Evolutionary conservation across 768 basidiomycete genomes (phyloP), one percentile per base, ranked within the genome.

Genomic region (Scleroderma citrinum): DNA sequence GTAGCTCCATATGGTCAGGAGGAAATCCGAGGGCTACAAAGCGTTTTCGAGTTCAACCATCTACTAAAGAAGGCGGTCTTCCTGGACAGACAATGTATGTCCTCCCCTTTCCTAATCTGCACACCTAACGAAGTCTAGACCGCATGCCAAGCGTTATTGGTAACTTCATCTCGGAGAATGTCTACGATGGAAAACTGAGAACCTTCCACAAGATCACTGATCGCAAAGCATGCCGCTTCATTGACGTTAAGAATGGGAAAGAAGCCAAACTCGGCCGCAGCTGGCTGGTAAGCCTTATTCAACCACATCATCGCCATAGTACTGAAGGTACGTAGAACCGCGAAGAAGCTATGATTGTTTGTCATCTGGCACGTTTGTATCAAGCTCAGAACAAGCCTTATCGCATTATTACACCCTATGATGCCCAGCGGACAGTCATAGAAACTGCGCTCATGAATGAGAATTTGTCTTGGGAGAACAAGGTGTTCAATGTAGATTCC

Each of bases 111-210:
- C 8, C 26, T 29, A 29, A 29, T 8, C 26, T 32, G 10, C n/a
- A 14, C 54, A 32, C 51, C 35, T 29, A 44, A 32, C 47, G 12
- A 0, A 57, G 38, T 44, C 20, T 49, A 92, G 90, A 92, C 56
- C 82, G 90, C 5, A 87, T 92, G 85, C 89, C 89, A 31, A 77
- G 78, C 51, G 74, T 83, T 50, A 80, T 90, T 66, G 85, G 87
- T 34, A 57, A 64, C 3, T 80, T 89, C 40, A 85, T 92, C 23
- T 92, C 88, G 6, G 58, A 68, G 43, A 66, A 70, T 10, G 73
- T 92, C 14, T 92, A 92, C 70, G 62, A 76, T 20, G 60, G 66
- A 5, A 66, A 77, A 56, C 80, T 92, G 31, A 60, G 64, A 10
- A 88, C 88, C 3, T 55, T 65, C 2, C 85, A 87, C 61, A 62